These are phyloP conservation scores for Talaromyces piceae DNA, from an alignment of 2,329 filamentous ascomycete species.

Conservation along the genomic window DNA sequence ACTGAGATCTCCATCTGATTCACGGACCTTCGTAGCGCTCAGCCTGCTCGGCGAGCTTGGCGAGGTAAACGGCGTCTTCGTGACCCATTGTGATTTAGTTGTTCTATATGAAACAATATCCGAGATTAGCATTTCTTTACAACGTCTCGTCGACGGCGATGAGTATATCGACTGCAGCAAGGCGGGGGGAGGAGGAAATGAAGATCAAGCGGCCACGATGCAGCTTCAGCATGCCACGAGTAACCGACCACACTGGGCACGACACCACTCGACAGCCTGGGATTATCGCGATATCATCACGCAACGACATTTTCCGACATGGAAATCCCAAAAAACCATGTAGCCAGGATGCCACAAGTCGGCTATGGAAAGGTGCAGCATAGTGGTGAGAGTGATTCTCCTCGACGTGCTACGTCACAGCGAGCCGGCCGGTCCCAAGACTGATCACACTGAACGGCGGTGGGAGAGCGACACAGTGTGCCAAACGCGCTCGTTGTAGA, in stretches of 20 bases:
- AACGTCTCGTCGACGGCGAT: neutral
- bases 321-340: neutral
- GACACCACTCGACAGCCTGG: neutral
- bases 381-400: neutral
- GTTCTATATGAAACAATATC: constrained; percentile 16
- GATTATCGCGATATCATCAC: neutral
- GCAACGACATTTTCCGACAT: neutral
- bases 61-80: constrained; percentile 98
- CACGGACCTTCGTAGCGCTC: constrained; percentile 96
- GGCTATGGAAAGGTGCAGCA: neutral
- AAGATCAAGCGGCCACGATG: neutral
- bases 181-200: neutral
- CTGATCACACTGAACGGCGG: neutral
- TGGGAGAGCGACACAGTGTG: neutral
- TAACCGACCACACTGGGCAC: neutral
- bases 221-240: neutral
- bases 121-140: neutral
- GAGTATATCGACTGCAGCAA: neutral
- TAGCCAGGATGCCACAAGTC: neutral
- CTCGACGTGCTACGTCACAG: constrained; percentile 12
- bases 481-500: neutral
- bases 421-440: constrained; percentile 2
- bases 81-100: constrained; percentile 75
- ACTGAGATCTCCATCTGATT: neutral
- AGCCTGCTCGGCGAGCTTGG: constrained; percentile 99